A percentile compares a stretch with the other conserved stretches of the same genome.
phyloP scores from a whole-genome alignment of 148 eudicot genomes.

The Euryodendron excelsum region DNA sequence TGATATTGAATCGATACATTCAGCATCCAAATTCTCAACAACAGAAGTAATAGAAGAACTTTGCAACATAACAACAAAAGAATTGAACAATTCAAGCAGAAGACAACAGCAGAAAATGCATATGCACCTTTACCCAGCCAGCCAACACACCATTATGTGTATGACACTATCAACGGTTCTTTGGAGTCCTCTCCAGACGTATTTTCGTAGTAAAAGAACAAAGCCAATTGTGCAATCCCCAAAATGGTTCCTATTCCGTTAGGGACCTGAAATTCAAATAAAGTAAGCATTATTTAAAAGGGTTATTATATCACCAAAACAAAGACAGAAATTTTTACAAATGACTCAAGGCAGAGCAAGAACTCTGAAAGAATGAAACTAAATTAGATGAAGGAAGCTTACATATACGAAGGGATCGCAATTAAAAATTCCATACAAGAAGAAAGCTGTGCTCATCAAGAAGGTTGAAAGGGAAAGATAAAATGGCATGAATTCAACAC shows the following conservation, averaged over 20 bases:
- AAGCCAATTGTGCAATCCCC: slow-evolving; percentile 58
- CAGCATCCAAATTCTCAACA: not conserved
- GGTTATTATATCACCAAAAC: not conserved
- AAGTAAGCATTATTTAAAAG: not conserved
- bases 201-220: slow-evolving; percentile 51
- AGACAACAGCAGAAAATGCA: not conserved
- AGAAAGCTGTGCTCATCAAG: slow-evolving; percentile 81
- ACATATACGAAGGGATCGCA: slow-evolving; percentile 78
- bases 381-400: slow-evolving; percentile 26
- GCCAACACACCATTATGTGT: slow-evolving; percentile 11
- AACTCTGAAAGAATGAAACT: not conserved
- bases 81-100: not conserved
- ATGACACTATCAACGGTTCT: slow-evolving; percentile 56
- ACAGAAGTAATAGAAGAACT: not conserved
- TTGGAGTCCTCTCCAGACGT: slow-evolving; percentile 33
- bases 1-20: not conserved
- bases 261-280: slow-evolving; percentile 61
- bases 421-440: slow-evolving; percentile 62
- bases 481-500: slow-evolving; percentile 94
- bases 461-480: slow-evolving; percentile 82
- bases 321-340: not conserved
- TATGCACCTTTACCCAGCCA: not conserved
- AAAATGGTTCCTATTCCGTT: slow-evolving; percentile 79
- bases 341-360: not conserved
- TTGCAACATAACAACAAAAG: slow-evolving; percentile 10